Percentiles rank a stretch among this genome's conserved stretches.
These are phyloP conservation scores for Fusarium proliferatum DNA, from an alignment of 2,329 filamentous ascomycete species.

Conservation along the genomic window DNA sequence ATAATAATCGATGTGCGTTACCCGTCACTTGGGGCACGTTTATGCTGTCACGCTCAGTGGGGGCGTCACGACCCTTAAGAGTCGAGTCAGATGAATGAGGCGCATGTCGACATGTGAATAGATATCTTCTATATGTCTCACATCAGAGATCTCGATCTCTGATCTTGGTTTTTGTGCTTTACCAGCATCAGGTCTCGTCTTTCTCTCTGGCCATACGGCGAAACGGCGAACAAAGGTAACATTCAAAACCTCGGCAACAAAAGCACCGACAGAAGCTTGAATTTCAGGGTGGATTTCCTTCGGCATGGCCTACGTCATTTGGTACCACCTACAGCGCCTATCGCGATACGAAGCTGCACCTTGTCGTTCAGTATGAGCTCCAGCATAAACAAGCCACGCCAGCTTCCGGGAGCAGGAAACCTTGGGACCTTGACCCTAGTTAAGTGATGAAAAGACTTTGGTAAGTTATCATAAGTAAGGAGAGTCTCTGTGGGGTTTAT, in stretches of 20 bases:
- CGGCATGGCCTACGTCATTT: constrained; percentile 42
- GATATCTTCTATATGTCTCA: constrained; percentile 19
- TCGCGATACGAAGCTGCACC: constrained; percentile 31
- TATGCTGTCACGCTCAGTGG: constrained; percentile 33
- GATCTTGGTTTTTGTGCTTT: background rate
- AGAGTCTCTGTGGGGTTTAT: background rate
- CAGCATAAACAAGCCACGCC: background rate
- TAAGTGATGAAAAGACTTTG: background rate
- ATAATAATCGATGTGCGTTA: background rate
- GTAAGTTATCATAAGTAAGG: background rate
- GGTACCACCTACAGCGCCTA: constrained; percentile 36
- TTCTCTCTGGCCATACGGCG: background rate
- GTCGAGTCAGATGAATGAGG: constrained; percentile 31
- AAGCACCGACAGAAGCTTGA: constrained; percentile 26
- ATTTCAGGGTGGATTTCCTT: constrained; percentile 20
- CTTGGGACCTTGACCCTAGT: background rate
- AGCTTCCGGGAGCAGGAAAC: background rate
- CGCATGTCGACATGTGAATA: constrained; percentile 33
- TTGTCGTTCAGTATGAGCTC: constrained; percentile 17
- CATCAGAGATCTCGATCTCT: constrained; percentile 26
- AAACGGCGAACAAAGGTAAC: constrained; percentile 9
- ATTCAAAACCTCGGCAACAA: background rate
- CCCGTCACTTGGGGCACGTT: constrained; percentile 18
- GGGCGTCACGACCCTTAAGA: constrained; percentile 24
- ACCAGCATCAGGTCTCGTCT: background rate